A percentile compares a stretch with the other conserved stretches of the same genome.
Conservation (phyloP, 2,329 filamentous ascomycete species). For the Lecanosticta acicola region DNA sequence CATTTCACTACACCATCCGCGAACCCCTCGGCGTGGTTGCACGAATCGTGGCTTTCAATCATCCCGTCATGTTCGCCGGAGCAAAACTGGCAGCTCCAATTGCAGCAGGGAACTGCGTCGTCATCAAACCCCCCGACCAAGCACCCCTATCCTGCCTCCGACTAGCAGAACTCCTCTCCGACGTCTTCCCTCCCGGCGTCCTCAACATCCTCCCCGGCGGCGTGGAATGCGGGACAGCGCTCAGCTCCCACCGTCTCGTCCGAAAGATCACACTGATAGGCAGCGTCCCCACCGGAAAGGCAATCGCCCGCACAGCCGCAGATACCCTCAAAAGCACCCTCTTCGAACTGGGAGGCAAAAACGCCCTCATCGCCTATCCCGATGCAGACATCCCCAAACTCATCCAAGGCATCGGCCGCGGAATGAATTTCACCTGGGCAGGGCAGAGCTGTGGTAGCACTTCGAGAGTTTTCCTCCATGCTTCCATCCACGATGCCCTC, state of each 20-base stretch:
- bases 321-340: slow-evolving; percentile 33
- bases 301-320: slow-evolving; percentile 32
- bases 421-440: slow-evolving; percentile 28
- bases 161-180: slow-evolving; percentile 19
- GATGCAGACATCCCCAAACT: slow-evolving; percentile 31
- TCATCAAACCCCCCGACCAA: slow-evolving; percentile 34
- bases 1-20: slow-evolving; percentile 33
- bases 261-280: slow-evolving; percentile 35
- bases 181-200: slow-evolving; percentile 21
- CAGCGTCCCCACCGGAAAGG: slow-evolving; percentile 30
- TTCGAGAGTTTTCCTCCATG: slow-evolving; percentile 22
- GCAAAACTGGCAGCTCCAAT: slow-evolving; percentile 39
- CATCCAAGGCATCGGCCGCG: slow-evolving; percentile 31
- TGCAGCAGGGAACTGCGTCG: slow-evolving; percentile 34
- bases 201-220: slow-evolving; percentile 20
- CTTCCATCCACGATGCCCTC: slow-evolving; percentile 17
- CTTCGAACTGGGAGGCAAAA: slow-evolving; percentile 37
- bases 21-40: slow-evolving; percentile 55
- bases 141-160: slow-evolving; percentile 21
- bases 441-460: slow-evolving; percentile 24
- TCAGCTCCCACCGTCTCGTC: slow-evolving; percentile 25
- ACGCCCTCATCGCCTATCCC: slow-evolving; percentile 33
- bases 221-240: slow-evolving; percentile 32
- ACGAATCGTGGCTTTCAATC: slow-evolving; percentile 55
- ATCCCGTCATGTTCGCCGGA: slow-evolving; percentile 53